Base-by-base conservation (phyloP, 148 eudicot genomes). In the Simmondsia chinensis region DNA sequence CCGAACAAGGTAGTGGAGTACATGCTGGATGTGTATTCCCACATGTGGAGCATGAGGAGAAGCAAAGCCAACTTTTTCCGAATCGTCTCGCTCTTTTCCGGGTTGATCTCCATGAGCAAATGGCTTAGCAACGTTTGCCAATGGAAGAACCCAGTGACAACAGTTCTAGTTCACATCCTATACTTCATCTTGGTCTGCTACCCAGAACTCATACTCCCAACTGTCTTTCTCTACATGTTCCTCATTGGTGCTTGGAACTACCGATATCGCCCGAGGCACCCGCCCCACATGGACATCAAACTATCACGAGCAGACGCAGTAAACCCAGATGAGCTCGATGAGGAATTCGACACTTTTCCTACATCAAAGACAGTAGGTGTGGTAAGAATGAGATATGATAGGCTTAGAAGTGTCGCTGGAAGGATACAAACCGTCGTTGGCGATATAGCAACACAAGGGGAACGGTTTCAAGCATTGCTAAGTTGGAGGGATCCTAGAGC, bases 401-500 rank as follows among this genome's bases (percentile, higher is more conserved):
- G 64, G 54, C 59, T 65, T 2, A 45, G 70, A 0, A 65, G 70
- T 35, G 43, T 65, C 13, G 70, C 64, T 9, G 70, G 70, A 23
- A 52, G 70, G 51, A 59, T 65, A 19, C 70, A 65, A 43, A 65
- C 70, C 0, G 70, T 65, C 32, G 44, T 65, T 10, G 70, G 70
- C 15, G 64, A 65, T 14, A 39, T 65, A 7, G 64, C 64, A 10
- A 57, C 70, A 23, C 70, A 65, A 57, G 70, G 64, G 17, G 70
- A 65, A 23, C 45, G 70, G 39, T 40, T 57, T 24, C 70, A 57
- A 33, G 70, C 64, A 15, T 25, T 65, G 18, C 39, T 65, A 32
- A 58, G 64, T 28, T 57, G 70, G 64, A 52, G 70, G 48, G 70
- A 64, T 51, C 70, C 70, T 5, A 45, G 70, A 46, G 70, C 70